phyloP scores from a whole-genome alignment of 768 basidiomycete species.

The Dioszegia crocea region DNA sequence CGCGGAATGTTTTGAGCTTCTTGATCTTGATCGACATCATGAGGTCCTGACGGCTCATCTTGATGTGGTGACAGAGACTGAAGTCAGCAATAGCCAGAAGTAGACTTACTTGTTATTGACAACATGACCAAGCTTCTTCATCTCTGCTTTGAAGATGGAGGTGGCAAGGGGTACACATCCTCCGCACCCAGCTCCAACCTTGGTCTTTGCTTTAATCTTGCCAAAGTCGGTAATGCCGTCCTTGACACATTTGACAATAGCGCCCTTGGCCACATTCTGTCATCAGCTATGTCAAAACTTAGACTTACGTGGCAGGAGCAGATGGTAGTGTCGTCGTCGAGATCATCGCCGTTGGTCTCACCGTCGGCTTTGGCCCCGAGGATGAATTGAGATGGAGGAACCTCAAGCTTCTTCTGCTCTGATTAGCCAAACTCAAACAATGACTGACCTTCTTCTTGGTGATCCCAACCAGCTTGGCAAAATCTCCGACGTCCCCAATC shows the following conservation, averaged over 20 bases:
- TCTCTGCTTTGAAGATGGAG: constrained; percentile 56
- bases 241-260: constrained; percentile 56
- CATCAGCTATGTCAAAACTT: constrained; percentile 31
- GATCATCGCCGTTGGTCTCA: constrained; percentile 61
- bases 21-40: constrained; percentile 66
- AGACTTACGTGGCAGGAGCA: constrained; percentile 61
- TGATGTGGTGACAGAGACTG: constrained; percentile 62
- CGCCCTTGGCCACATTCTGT: constrained; percentile 61
- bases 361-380: constrained; percentile 57
- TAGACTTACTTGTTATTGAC: constrained; percentile 52
- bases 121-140: constrained; percentile 63
- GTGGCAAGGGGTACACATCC: constrained; percentile 65
- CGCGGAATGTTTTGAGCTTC: constrained; percentile 58
- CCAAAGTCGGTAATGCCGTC: constrained; percentile 55
- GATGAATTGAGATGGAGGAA: constrained; percentile 65
- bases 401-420: constrained; percentile 60
- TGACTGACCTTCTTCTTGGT: constrained; percentile 64
- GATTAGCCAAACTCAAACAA: not conserved
- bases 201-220: constrained; percentile 63
- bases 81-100: not conserved
- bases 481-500: constrained; percentile 69
- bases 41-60: constrained; percentile 62
- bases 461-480: constrained; percentile 64
- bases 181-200: constrained; percentile 68
- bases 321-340: constrained; percentile 68